Evolutionary conservation across 768 basidiomycete species (phyloP), one percentile per base, ranked within the genome.

Genomic region (Strobilomyces dryophilus): DNA sequence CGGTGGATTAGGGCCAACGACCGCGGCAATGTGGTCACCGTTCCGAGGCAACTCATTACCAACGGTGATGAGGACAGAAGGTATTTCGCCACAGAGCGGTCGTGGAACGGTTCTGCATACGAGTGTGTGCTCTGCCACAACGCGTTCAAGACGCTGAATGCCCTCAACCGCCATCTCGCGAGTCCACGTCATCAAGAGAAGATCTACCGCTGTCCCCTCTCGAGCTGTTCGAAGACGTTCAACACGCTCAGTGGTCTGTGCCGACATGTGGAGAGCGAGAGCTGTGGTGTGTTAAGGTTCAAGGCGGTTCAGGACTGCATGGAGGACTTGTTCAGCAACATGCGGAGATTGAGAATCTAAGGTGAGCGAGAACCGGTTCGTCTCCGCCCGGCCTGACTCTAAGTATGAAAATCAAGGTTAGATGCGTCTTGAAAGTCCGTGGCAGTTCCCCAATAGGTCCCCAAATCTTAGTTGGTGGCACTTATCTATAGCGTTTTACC

Each of bases 41-140:
- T 83, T 58, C 79, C 84, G 7, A 58, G 71, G 9, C 78, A 79
- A 14, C 73, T 84, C 34, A 63, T 87, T 51, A 74, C 72, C 9
- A 6, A 58, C 10, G 60, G 65, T 20, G 59, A 41, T 15, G n/a
- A 24, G 8, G 32, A 44, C 1, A 8, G 37, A 10, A 11, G 5
- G 5, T 61, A 52, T 34, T n/a, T 50, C 20, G 74, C 75, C 43
- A 78, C 76, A 10, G 60, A 61, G 3, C 65, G 56, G 26, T 71
- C 78, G 12, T 78, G 71, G 71, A 79, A 78, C 54, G 72, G 72
- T 0, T 5, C 0, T 6, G 70, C 57, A 6, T 89, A 74, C 64
- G 84, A 89, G 66, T 89, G 86, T 66, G 80, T 80, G 61, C 66
- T 89, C 24, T 88, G 87, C 64, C 75, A 81, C 63, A 52, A 48